Conservation (phyloP, 2,329 filamentous ascomycete species). For the Cladosporium sp. region DNA sequence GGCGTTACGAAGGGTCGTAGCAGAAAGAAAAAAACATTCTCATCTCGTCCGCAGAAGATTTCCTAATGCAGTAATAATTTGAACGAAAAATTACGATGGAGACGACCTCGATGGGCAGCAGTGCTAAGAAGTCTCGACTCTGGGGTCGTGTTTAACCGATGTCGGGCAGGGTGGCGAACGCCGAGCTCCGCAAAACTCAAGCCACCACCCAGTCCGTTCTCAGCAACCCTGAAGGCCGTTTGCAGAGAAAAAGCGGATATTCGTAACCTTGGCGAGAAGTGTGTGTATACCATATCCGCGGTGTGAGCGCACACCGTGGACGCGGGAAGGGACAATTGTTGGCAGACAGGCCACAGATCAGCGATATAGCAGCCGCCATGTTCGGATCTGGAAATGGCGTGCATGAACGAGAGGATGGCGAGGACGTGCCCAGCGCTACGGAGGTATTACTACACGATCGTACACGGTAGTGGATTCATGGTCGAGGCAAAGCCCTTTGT, state of each 20-base stretch:
- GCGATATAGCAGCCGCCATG: not conserved
- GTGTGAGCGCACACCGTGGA: not conserved
- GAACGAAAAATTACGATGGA: not conserved
- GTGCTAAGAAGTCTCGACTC: conserved; percentile 3
- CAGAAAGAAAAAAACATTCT: not conserved
- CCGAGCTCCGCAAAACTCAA: not conserved
- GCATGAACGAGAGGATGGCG: not conserved
- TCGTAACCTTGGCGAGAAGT: not conserved
- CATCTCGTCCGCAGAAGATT: not conserved
- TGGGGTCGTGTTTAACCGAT: conserved; percentile 7
- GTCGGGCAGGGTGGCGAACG: conserved; percentile 4
- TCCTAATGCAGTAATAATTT: not conserved
- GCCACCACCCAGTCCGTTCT: conserved; percentile 6
- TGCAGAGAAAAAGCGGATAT: conserved; percentile 2
- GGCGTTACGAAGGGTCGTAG: not conserved
- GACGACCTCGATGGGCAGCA: not conserved
- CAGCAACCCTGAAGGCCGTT: not conserved
- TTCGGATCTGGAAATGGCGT: conserved; percentile 1
- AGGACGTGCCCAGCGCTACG: conserved; percentile 9
- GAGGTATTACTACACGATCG: not conserved
- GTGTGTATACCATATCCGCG: not conserved
- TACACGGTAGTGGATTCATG: conserved; percentile 1
- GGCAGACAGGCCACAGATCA: not conserved
- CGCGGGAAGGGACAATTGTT: not conserved
- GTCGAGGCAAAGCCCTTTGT: not conserved